Conservation (phyloP, 805 yeast genomes). For the Sungouiozyma intestinalis region DNA sequence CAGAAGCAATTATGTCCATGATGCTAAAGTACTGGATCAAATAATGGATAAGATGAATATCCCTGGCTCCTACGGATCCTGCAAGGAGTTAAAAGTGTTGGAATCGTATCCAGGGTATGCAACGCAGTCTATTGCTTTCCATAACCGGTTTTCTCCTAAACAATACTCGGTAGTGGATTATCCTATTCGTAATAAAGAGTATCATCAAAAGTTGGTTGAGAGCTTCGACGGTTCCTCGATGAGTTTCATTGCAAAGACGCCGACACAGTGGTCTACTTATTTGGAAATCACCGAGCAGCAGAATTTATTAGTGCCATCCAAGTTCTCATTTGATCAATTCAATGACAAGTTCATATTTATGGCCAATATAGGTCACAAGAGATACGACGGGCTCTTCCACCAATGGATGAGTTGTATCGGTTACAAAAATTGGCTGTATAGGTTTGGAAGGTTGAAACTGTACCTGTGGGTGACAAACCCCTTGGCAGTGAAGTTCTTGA, state of each 20-base stretch:
- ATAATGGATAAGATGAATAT: slow-evolving; percentile 41
- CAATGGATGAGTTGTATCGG: slow-evolving; percentile 67
- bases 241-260: not conserved
- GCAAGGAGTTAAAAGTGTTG: slow-evolving; percentile 37
- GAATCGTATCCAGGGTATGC: slow-evolving; percentile 56
- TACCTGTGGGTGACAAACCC: slow-evolving; percentile 53
- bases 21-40: slow-evolving; percentile 16
- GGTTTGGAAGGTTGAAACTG: slow-evolving; percentile 66
- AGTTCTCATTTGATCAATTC: slow-evolving; percentile 30
- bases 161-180: slow-evolving; percentile 55
- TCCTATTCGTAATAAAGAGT: not conserved
- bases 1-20: slow-evolving; percentile 16
- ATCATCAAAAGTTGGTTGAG: not conserved
- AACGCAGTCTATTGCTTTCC: slow-evolving; percentile 50
- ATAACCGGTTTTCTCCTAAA: slow-evolving; percentile 48
- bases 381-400: slow-evolving; percentile 57
- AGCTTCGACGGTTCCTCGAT: not conserved
- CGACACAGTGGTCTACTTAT: not conserved
- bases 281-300: slow-evolving; percentile 33
- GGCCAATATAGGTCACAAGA: slow-evolving; percentile 44
- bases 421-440: slow-evolving; percentile 63
- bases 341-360: slow-evolving; percentile 47
- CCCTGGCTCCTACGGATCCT: slow-evolving; percentile 26
- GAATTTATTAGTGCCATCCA: slow-evolving; percentile 33
- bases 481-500: slow-evolving; percentile 52